These are phyloP conservation scores for Fusarium paranaense DNA, from an alignment of 2,329 filamentous ascomycete genomes.

Conservation along the genomic window DNA sequence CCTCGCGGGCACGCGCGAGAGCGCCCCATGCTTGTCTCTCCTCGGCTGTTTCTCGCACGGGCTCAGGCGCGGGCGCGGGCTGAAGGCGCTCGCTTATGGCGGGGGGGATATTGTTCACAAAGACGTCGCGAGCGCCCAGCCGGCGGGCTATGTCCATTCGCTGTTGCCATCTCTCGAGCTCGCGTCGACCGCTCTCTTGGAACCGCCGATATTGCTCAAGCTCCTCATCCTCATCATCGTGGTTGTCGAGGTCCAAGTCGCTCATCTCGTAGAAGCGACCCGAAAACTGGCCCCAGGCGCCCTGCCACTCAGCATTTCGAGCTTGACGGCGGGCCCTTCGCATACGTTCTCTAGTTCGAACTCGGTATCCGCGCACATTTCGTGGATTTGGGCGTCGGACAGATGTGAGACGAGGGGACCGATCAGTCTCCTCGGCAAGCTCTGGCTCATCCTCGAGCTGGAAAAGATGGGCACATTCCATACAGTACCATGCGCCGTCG, in stretches of 20 bases:
- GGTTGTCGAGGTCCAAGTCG: conserved; percentile 55
- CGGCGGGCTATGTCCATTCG: conserved; percentile 84
- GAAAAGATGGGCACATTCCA: conserved; percentile 75
- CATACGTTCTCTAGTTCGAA: conserved; percentile 68
- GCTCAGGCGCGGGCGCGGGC: conserved; percentile 66
- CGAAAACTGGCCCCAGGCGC: conserved; percentile 79
- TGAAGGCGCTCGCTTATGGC: conserved; percentile 72
- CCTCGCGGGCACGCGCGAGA: conserved; percentile 84
- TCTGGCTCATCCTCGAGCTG: conserved; percentile 49
- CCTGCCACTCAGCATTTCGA: conserved; percentile 88
- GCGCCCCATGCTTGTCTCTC: conserved; percentile 90
- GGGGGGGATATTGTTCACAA: conserved; percentile 70
- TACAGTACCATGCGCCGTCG: conserved; percentile 88
- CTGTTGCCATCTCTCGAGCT: conserved; percentile 81
- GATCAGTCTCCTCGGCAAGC: conserved; percentile 49
- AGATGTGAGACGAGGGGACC: conserved; percentile 46
- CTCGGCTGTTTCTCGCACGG: conserved; percentile 76
- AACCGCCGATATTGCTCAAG: conserved; percentile 66
- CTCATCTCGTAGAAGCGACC: conserved; percentile 70
- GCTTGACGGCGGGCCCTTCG: conserved; percentile 67
- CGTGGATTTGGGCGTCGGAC: conserved; percentile 49
- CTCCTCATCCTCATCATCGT: conserved; percentile 77
- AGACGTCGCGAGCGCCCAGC: conserved; percentile 79
- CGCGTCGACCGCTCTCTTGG: conserved; percentile 67
- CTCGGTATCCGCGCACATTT: conserved; percentile 50